A percentile compares a stretch with the other conserved stretches of the same genome.
phyloP scores from a whole-genome alignment of 768 basidiomycete genomes.

The Suillus brevipes region DNA sequence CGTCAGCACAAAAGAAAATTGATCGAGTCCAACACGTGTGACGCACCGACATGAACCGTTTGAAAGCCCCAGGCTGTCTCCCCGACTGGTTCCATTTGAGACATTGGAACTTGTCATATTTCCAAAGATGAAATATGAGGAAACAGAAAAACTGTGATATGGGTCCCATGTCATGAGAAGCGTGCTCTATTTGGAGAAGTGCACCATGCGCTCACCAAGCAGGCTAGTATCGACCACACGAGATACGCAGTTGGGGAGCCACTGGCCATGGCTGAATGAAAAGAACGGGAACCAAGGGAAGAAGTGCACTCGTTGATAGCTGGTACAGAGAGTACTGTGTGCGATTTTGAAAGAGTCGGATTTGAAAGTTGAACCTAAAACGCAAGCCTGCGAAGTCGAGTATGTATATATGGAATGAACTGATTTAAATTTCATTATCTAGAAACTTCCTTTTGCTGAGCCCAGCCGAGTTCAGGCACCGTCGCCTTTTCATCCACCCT shows the following conservation, averaged over 20 bases:
- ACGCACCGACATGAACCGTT: constrained; percentile 85
- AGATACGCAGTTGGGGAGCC: constrained; percentile 75
- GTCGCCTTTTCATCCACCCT: neutral
- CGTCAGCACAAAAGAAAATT: constrained; percentile 11
- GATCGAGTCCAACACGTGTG: neutral
- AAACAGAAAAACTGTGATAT: constrained; percentile 60
- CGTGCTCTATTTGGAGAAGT: neutral
- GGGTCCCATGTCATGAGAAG: constrained; percentile 11
- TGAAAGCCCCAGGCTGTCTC: constrained; percentile 81
- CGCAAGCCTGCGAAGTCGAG: constrained; percentile 2
- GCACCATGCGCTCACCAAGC: constrained; percentile 48
- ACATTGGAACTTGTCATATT: constrained; percentile 76
- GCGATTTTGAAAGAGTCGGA: neutral
- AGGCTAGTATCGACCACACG: constrained; percentile 72
- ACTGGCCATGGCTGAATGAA: constrained; percentile 53
- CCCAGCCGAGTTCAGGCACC: constrained; percentile 6
- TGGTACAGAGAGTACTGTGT: neutral
- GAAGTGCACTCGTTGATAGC: neutral
- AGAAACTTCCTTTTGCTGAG: constrained; percentile 26
- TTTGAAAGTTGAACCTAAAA: neutral
- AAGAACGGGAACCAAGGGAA: constrained; percentile 4
- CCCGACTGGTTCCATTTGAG: constrained; percentile 67
- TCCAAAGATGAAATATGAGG: constrained; percentile 75
- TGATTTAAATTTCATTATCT: constrained; percentile 19
- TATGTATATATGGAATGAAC: constrained; percentile 10